Evolutionary conservation across 75 land plant genomes (phyloP).

Genomic region (Cunninghamia lanceolata): DNA sequence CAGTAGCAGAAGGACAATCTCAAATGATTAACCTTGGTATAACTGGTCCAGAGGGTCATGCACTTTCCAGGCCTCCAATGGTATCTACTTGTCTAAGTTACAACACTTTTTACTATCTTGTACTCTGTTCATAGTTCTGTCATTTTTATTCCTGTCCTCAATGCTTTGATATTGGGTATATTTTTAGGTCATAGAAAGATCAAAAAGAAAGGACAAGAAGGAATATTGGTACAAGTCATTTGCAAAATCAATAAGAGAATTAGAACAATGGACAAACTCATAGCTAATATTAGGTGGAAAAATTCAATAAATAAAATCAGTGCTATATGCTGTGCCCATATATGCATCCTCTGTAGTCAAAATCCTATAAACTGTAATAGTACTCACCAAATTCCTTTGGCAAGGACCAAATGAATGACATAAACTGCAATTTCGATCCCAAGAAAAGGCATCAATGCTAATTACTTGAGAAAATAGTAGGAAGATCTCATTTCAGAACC

Average conservation of each 20-base stretch:
- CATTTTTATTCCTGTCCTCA: background rate
- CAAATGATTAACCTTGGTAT: conserved; percentile 89
- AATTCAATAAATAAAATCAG: background rate
- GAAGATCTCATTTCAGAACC: background rate
- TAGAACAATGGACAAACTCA: background rate
- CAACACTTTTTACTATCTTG: background rate
- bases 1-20: conserved; percentile 87
- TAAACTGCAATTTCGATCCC: background rate
- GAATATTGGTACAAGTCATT: background rate
- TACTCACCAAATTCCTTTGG: background rate
- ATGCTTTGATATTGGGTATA: background rate
- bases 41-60: conserved; percentile 99
- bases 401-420: background rate
- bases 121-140: background rate
- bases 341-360: background rate
- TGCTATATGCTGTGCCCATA: background rate
- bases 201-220: background rate
- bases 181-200: background rate
- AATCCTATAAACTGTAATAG: background rate
- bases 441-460: background rate
- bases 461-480: background rate
- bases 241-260: background rate
- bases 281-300: background rate
- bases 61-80: conserved; percentile 90
- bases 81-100: conserved; percentile 34